Percentiles rank a stretch among this genome's conserved stretches.
Conservation (phyloP, 495 filamentous ascomycete genomes). For the Physcia stellaris region DNA sequence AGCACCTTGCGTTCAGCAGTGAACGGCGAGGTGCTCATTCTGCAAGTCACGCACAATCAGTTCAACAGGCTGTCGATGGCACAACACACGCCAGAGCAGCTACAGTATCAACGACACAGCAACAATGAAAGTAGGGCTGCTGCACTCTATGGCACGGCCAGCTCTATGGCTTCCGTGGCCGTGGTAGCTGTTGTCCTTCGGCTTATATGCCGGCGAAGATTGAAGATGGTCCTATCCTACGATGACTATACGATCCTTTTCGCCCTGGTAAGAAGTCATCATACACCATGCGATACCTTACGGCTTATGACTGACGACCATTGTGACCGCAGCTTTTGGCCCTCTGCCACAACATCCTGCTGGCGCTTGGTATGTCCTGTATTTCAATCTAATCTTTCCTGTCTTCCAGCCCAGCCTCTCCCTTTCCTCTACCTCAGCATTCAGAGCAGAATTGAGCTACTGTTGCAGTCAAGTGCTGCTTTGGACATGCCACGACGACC, state of each 20-base stretch:
- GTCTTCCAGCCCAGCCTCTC: no score
- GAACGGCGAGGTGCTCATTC: no score
- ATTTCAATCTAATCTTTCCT: no score
- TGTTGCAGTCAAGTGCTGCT: no score
- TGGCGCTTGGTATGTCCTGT: conserved; percentile 6
- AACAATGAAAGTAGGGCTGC: conserved; percentile 1
- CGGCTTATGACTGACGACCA: conserved; percentile 3
- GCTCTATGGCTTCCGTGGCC: neutral
- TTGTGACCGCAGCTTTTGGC: neutral
- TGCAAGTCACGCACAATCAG: no score
- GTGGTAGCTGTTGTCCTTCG: conserved; percentile 16
- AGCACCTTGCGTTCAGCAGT: no score
- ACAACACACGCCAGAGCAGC: conserved; percentile 21
- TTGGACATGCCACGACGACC: no score
- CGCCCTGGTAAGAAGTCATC: conserved; percentile 3
- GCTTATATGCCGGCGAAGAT: conserved; percentile 20
- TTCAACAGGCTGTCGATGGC: no score
- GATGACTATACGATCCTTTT: conserved; percentile 3
- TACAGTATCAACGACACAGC: neutral
- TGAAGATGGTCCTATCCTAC: conserved; percentile 3
- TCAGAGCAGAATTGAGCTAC: no score
- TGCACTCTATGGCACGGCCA: neutral
- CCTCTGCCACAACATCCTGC: neutral
- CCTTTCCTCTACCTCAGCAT: no score
- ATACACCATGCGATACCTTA: no score